Evolutionary conservation across 495 filamentous ascomycete genomes (phyloP).

Genomic region (Aspergillus kassunensis): DNA sequence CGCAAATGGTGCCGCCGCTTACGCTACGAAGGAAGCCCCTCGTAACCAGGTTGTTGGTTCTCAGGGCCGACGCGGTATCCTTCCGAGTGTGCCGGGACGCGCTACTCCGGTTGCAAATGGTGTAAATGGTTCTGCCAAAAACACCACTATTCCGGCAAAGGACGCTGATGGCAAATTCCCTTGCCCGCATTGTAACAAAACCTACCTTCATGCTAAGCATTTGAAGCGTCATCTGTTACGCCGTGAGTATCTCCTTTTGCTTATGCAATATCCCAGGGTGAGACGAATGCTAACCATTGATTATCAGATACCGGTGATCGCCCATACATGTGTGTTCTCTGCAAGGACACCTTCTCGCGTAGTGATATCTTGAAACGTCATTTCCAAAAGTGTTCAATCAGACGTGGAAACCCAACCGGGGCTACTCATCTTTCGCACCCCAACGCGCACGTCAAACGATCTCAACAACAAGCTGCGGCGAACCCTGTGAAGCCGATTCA

Average conservation of each 20-base stretch:
- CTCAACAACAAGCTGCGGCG: slow-evolving; percentile 47
- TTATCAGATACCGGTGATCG: slow-evolving; percentile 95
- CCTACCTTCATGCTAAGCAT: slow-evolving; percentile 95
- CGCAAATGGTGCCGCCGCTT: slow-evolving; percentile 37
- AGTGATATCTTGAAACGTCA: slow-evolving; percentile 98
- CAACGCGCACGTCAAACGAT: slow-evolving; percentile 79
- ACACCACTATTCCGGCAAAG: slow-evolving; percentile 78
- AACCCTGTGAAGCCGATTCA: slow-evolving; percentile 51
- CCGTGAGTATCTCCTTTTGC: slow-evolving; percentile 61
- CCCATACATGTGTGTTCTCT: slow-evolving; percentile 94
- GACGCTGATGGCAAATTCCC: slow-evolving; percentile 96
- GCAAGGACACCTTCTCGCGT: slow-evolving; percentile 96
- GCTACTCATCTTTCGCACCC: slow-evolving; percentile 89
- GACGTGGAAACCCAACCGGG: slow-evolving; percentile 90
- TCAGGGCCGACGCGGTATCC: slow-evolving; percentile 81
- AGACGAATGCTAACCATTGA: no score
- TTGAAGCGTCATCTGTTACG: slow-evolving; percentile 90
- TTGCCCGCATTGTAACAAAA: slow-evolving; percentile 95
- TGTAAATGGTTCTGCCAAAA: slow-evolving; percentile 61
- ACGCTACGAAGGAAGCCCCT: slow-evolving; percentile 48
- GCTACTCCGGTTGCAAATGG: slow-evolving; percentile 60
- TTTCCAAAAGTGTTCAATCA: slow-evolving; percentile 95
- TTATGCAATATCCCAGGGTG: no score
- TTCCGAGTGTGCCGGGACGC: slow-evolving; percentile 84
- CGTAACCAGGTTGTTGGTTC: slow-evolving; percentile 90